Evolutionary conservation across 805 yeast species (phyloP), one percentile per base, ranked within the genome.

Genomic region (Candida pini): DNA sequence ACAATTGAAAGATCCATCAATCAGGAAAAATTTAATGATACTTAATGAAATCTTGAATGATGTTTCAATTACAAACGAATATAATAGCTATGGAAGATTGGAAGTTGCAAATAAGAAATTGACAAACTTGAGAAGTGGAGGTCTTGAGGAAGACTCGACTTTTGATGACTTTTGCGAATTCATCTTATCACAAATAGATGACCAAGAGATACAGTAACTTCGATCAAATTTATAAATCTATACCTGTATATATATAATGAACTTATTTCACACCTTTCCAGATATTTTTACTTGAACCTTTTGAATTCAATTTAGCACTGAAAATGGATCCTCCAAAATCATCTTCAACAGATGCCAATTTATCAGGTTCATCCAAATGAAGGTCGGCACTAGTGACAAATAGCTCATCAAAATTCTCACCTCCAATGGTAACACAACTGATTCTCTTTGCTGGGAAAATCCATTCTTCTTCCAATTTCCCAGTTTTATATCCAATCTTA

Each of bases 401-500:
- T 36, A 87, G 43, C 33, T 76, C 80, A 49, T 76, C 71, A 35
- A 63, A 51, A 14, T 74, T 57, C 18, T 54, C 51, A 6, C 88
- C 94, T n/a, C 82, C 81, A 39, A 82, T 68, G 2, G 80, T 69
- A 26, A 80, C 78, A 44, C 94, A 83, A 4, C 85, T 71, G 33
- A 81, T 57, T 40, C 80, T 65, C 15, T 63, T 53, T 4, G 77
- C 69, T 1, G 95, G 95, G 35, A 87, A 52, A 5, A 56, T 32
- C 48, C 66, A 71, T 32, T 68, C 69, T 44, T 71, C 71, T 16
- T 75, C 54, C 12, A 81, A 51, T 31, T 66, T 52, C 2, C 87
- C 88, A 1, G 55, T 37, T 2, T 60, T 32, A 26, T 73, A 61
- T 6, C 27, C 22, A 41, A 73, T 67, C 47, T 78, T 74, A 30